Base-by-base conservation (phyloP, 140 eudicot genomes). In the Ambrosia hybrid region DNA sequence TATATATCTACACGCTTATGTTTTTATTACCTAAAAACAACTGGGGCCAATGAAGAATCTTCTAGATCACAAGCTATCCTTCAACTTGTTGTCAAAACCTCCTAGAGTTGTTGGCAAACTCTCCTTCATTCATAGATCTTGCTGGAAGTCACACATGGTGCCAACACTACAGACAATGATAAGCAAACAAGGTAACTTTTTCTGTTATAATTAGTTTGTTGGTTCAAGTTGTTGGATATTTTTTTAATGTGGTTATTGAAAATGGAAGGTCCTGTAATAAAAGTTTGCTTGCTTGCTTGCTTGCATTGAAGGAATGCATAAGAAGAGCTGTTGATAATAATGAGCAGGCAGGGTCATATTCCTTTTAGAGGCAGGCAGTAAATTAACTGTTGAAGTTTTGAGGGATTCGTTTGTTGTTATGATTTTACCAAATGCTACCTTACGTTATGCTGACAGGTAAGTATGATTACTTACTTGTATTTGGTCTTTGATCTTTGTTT, bases 91-190 rank as follows among this genome's bases (percentile, higher is more conserved):
- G 78, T 93, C 60, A 93, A 93, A 94, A 79, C 99, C 97, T 83
- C 85, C 97, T n/a, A 69, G 88, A 48, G 88, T 88, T 81, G 96
- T 94, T 77, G 99, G 99, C 67, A 94, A 94, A 78, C 96, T 94
- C 77, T 94, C 99, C 38, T 94, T 94, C 83, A 94, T 94, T n/a
- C n/a, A n/a, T n/a, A 48, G 99, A 94, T 81, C 99, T 94, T 76
- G 99, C 99, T 41, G 99, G 99, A 70, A 94, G 99, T 70, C 97
- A 94, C n/a, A 80, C 97, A 97, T n/a, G 99, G 99, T 79, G 99
- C 99, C n/a, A 97, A 94, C 64, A 94, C 99, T 2, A 94, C 99
- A 4, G 99, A 94, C 65, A 94, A 94, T 79, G 99, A 94, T 80
- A 94, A 86, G 79, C 99, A 94, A 73, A 94, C 99, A 5, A 88